Conservation (phyloP, 202 grass and related monocot species). For the Sporobolus alterniflorus region DNA sequence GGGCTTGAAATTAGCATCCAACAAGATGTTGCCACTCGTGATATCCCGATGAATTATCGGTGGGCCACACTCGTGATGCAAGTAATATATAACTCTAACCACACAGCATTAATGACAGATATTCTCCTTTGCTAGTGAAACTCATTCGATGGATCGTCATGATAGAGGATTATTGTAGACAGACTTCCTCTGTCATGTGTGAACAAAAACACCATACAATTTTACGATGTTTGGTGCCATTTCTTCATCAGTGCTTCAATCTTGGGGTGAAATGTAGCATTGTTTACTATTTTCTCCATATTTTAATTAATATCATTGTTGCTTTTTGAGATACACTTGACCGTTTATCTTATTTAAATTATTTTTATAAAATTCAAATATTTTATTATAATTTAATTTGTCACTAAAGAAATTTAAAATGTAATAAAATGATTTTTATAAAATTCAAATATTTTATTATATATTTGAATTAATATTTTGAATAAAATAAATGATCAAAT, state of each 20-base stretch:
- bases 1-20: neutral
- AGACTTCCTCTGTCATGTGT: constrained; percentile 12
- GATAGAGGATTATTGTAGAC: neutral
- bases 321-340: too few relatives aligned
- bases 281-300: neutral
- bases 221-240: constrained; percentile 22
- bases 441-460: too few relatives aligned
- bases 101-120: neutral
- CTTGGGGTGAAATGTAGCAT: neutral
- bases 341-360: too few relatives aligned
- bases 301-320: too few relatives aligned
- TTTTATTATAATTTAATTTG: too few relatives aligned
- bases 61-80: neutral
- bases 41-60: neutral
- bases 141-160: neutral
- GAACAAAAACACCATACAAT: constrained; percentile 35
- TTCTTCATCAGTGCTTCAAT: constrained; percentile 12
- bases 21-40: neutral
- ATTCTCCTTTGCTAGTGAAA: neutral
- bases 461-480: too few relatives aligned
- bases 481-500: too few relatives aligned
- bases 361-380: too few relatives aligned
- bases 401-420: too few relatives aligned
- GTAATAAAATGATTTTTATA: too few relatives aligned
- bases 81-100: neutral